Conservation (phyloP, 129 eudicot species). For the Flaveria robusta region DNA sequence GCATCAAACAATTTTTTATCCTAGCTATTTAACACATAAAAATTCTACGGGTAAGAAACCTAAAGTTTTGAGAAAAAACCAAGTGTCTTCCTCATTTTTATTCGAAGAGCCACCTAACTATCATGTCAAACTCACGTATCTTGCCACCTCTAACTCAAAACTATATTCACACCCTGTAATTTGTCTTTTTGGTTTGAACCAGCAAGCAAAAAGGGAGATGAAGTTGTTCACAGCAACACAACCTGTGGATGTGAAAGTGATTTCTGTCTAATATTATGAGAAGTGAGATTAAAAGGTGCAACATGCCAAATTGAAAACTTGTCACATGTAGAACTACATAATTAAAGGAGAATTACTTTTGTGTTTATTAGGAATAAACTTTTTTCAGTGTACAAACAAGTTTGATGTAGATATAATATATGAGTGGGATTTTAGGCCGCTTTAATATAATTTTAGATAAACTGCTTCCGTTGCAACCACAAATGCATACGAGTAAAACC, state of each 20-base stretch:
- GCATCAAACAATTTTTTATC: no score
- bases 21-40: no score
- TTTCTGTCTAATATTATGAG: conserved; percentile 31
- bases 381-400: neutral
- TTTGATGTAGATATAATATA: conserved; percentile 23
- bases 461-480: no score
- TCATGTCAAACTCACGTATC: no score
- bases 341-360: conserved; percentile 1
- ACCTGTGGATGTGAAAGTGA: conserved; percentile 43
- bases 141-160: neutral
- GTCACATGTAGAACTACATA: neutral
- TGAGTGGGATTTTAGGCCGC: neutral
- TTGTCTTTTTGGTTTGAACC: conserved; percentile 17
- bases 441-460: no score
- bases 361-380: conserved; percentile 21
- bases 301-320: conserved; percentile 23
- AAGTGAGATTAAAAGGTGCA: neutral
- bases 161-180: neutral
- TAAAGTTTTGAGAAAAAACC: no score
- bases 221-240: conserved; percentile 41
- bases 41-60: no score
- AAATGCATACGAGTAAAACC: no score
- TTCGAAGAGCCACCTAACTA: no score
- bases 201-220: conserved; percentile 47
- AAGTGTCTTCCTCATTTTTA: no score